Evolutionary conservation across 176 grass and related monocot genomes (phyloP).

Genomic region (Musa troglodytarum): DNA sequence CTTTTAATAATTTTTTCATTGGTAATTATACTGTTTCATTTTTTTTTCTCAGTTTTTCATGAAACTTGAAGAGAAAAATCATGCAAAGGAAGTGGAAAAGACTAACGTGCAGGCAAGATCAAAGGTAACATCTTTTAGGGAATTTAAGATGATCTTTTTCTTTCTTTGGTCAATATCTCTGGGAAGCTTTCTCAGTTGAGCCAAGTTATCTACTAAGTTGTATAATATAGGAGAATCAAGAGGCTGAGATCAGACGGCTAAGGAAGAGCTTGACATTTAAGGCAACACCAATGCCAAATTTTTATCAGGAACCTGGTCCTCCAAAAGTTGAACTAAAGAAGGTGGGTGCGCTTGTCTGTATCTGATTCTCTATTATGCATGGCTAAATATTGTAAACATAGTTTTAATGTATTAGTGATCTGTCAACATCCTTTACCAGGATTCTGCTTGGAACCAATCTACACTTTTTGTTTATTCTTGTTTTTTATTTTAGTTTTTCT

Average conservation of each 20-base stretch:
- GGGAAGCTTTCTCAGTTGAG: neutral
- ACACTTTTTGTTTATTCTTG: too few relatives aligned
- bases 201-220: constrained; percentile 4
- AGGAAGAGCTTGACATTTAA: constrained; percentile 94
- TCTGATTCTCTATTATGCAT: neutral
- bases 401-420: too few relatives aligned
- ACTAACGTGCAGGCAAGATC: constrained; percentile 84
- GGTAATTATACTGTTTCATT: neutral
- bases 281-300: constrained; percentile 91
- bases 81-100: constrained; percentile 77
- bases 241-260: constrained; percentile 89
- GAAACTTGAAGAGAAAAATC: constrained; percentile 88
- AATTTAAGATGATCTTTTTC: constrained; percentile 18
- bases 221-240: constrained; percentile 71
- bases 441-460: too few relatives aligned
- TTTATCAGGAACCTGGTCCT: constrained; percentile 85
- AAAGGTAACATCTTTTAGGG: constrained; percentile 33
- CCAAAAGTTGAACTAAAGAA: constrained; percentile 93
- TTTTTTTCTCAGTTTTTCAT: constrained; percentile 58
- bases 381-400: too few relatives aligned
- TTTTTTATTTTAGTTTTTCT: too few relatives aligned
- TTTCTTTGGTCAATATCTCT: neutral
- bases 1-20: neutral
- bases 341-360: constrained; percentile 21
- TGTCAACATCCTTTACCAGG: too few relatives aligned